Evolutionary conservation across 495 filamentous ascomycete genomes (phyloP).

Genomic region (Neurospora sp.): DNA sequence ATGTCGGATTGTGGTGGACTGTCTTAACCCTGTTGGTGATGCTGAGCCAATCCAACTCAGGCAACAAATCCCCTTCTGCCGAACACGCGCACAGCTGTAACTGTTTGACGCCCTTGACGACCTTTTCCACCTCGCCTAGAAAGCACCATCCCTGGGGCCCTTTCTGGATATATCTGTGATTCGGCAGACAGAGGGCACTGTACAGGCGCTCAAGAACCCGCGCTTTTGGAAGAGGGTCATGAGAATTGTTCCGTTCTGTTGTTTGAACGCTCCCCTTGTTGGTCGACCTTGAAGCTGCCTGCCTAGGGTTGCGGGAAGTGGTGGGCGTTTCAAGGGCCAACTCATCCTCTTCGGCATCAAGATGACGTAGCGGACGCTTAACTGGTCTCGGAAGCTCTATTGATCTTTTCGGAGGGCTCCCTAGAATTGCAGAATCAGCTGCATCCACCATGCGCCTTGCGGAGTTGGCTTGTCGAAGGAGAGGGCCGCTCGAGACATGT

Average conservation of each 20-base stretch:
- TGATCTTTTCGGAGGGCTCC: neutral
- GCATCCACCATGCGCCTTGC: neutral
- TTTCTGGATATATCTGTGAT: neutral
- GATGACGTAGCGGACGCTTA: slow-evolving; percentile 1
- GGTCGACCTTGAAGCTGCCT: neutral
- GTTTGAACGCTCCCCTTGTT: neutral
- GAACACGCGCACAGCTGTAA: slow-evolving; percentile 12
- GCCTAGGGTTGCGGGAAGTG: neutral
- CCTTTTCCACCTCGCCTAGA: neutral
- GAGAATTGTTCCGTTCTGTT: slow-evolving; percentile 1
- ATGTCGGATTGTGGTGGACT: neutral
- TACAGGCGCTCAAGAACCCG: neutral
- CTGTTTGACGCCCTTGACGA: neutral
- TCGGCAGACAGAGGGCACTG: slow-evolving; percentile 9
- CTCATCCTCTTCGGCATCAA: slow-evolving; percentile 4
- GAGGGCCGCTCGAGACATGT: neutral
- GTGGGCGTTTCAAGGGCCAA: neutral
- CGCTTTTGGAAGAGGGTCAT: neutral
- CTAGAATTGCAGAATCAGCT: slow-evolving; percentile 9
- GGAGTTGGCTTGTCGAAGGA: neutral
- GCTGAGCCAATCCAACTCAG: slow-evolving; percentile 12
- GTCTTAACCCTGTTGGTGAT: slow-evolving; percentile 5
- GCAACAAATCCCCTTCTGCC: neutral
- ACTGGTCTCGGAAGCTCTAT: neutral
- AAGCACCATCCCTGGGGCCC: neutral